Evolutionary conservation across 306 rosid species (phyloP).

Genomic region (Cicer cuneatum): DNA sequence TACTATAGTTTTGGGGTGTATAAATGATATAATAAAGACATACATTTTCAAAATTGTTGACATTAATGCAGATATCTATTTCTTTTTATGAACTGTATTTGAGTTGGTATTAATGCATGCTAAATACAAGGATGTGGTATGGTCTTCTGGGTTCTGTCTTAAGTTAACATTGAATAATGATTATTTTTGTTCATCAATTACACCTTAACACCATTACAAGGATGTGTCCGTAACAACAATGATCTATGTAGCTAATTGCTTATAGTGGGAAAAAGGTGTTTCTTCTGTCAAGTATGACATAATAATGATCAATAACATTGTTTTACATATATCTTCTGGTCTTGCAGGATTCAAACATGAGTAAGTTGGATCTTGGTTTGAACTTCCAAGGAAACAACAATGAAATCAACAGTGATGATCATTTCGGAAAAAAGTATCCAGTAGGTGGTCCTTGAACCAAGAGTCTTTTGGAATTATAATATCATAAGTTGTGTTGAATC

Average conservation of each 20-base stretch:
- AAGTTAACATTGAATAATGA: not conserved
- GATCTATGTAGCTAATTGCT: not conserved
- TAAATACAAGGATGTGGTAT: not conserved
- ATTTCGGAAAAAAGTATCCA: slow-evolving; percentile 36
- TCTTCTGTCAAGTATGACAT: not conserved
- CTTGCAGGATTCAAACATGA: slow-evolving; percentile 52
- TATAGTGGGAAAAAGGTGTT: not conserved
- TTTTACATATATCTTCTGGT: slow-evolving; percentile 28
- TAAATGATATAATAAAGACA: no score
- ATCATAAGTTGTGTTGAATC: slow-evolving; percentile 17
- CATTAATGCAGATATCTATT: no score
- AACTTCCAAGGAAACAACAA: slow-evolving; percentile 51
- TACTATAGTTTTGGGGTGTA: no score
- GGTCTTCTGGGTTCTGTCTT: not conserved
- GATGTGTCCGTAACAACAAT: not conserved
- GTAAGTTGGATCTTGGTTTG: slow-evolving; percentile 59
- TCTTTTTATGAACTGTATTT: not conserved
- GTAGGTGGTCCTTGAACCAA: slow-evolving; percentile 49
- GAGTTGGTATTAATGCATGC: not conserved
- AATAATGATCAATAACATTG: slow-evolving; percentile 13
- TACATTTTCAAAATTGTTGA: no score
- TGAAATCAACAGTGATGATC: slow-evolving; percentile 42
- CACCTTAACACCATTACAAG: not conserved
- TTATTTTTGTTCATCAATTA: not conserved
- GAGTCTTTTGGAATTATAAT: slow-evolving; percentile 21